Conservation (phyloP, 1,139 yeast species). For the Nakaseomyces sp. region DNA sequence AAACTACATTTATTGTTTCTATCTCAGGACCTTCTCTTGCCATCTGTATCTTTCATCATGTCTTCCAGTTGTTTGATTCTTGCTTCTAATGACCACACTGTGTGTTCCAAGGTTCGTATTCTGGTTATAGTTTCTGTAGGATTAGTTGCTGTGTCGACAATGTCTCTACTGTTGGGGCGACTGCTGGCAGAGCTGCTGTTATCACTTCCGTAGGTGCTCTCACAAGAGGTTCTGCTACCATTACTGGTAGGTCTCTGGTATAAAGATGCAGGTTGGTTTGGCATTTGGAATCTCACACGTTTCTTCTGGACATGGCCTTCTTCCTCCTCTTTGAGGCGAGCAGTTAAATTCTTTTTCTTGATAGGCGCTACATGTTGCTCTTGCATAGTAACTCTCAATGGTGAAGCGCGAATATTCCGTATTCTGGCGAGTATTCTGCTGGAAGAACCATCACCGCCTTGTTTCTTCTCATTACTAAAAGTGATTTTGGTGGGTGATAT, state of each 20-base stretch:
- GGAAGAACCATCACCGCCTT: conserved; percentile 25
- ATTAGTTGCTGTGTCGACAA: too few relatives aligned
- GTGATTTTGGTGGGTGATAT: conserved; percentile 19
- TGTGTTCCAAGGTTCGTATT: conserved; percentile 8
- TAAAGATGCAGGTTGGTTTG: not conserved
- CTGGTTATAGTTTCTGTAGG: not conserved
- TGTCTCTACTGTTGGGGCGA: not conserved
- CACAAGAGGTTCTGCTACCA: not conserved
- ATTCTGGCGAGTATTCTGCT: conserved; percentile 23
- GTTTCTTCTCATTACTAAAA: conserved; percentile 14
- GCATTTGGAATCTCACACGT: conserved; percentile 2
- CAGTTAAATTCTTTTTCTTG: conserved; percentile 1
- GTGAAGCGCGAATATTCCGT: conserved; percentile 17
- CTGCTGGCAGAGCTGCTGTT: not conserved
- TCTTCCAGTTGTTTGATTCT: conserved; percentile 41
- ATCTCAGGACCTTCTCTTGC: too few relatives aligned
- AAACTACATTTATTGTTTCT: too few relatives aligned
- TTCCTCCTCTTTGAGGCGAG: not conserved
- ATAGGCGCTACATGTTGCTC: not conserved
- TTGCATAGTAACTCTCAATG: conserved; percentile 11
- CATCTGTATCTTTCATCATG: conserved; percentile 69
- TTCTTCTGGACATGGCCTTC: not conserved
- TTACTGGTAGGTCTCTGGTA: not conserved
- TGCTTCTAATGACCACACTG: conserved; percentile 56
- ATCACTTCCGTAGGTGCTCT: not conserved